Conservation (phyloP, 768 basidiomycete genomes). For the Zangia roseola region DNA sequence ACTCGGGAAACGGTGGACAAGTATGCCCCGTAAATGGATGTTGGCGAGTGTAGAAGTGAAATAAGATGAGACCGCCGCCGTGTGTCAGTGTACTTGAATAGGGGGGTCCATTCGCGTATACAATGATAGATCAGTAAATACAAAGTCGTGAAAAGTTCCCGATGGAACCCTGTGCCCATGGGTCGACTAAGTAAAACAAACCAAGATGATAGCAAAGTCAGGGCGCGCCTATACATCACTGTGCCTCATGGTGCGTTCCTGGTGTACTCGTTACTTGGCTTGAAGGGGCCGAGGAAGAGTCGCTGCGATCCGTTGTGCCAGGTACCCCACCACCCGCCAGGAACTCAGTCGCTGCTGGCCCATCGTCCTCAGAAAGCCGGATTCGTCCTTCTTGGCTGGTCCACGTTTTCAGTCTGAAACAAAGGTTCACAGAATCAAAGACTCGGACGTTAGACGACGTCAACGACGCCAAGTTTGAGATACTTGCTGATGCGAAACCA, state of each 20-base stretch:
- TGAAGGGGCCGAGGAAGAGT: conserved; percentile 13
- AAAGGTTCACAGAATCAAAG: not conserved
- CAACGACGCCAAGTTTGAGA: not conserved
- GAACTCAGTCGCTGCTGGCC: conserved; percentile 68
- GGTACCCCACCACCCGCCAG: conserved; percentile 53
- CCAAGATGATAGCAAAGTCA: not conserved
- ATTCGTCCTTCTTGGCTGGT: conserved; percentile 54
- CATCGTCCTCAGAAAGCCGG: conserved; percentile 68
- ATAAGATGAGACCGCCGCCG: not conserved
- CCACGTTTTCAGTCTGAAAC: conserved; percentile 55
- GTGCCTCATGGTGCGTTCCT: not conserved
- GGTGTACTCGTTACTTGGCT: conserved; percentile 12
- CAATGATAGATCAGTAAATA: not conserved
- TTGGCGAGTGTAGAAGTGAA: too few relatives aligned
- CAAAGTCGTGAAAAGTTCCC: too few relatives aligned
- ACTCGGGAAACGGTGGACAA: too few relatives aligned
- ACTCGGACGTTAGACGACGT: not conserved
- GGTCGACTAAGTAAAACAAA: not conserved
- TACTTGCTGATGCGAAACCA: conserved; percentile 63
- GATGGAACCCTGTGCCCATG: not conserved
- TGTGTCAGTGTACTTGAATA: not conserved
- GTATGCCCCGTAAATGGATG: too few relatives aligned
- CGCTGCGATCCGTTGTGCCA: conserved; percentile 35
- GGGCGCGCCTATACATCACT: conserved; percentile 1
- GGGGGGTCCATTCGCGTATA: too few relatives aligned